Evolutionary conservation across 1,139 yeast species (phyloP).

Genomic region (Hyphopichia fennica): DNA sequence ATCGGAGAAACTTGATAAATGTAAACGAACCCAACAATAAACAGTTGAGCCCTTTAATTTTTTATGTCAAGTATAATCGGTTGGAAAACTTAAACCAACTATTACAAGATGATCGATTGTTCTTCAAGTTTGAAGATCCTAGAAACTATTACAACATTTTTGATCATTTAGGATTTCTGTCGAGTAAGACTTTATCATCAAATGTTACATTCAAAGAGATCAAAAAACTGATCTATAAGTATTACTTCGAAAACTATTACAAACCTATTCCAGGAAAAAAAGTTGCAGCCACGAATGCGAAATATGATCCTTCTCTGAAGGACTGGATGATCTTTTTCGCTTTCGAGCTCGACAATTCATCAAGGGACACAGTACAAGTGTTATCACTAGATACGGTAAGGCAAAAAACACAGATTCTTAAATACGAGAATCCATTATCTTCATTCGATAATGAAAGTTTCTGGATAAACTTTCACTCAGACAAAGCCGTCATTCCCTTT

Average conservation of each 20-base stretch:
- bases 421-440: slow-evolving; percentile 34
- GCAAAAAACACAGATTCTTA: slow-evolving; percentile 30
- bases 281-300: slow-evolving; percentile 35
- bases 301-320: slow-evolving; percentile 28
- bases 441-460: slow-evolving; percentile 33
- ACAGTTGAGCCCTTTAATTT: slow-evolving; percentile 67
- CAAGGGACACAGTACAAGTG: slow-evolving; percentile 2
- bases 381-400: slow-evolving; percentile 43
- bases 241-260: slow-evolving; percentile 26
- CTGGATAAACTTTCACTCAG: slow-evolving; percentile 37
- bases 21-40: slow-evolving; percentile 64
- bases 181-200: slow-evolving; percentile 23
- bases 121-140: slow-evolving; percentile 44
- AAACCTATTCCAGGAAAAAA: slow-evolving; percentile 15
- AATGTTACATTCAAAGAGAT: slow-evolving; percentile 38
- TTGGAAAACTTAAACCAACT: slow-evolving; percentile 54
- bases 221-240: slow-evolving; percentile 44
- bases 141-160: slow-evolving; percentile 43
- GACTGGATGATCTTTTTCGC: slow-evolving; percentile 37
- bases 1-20: slow-evolving; percentile 40
- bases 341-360: neutral
- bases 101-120: slow-evolving; percentile 44
- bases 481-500: slow-evolving; percentile 28
- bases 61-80: slow-evolving; percentile 70
- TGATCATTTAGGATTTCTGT: slow-evolving; percentile 40